These are phyloP conservation scores for Dacryopinax primogenitus DNA, from an alignment of 768 basidiomycete species.

Conservation along the genomic window DNA sequence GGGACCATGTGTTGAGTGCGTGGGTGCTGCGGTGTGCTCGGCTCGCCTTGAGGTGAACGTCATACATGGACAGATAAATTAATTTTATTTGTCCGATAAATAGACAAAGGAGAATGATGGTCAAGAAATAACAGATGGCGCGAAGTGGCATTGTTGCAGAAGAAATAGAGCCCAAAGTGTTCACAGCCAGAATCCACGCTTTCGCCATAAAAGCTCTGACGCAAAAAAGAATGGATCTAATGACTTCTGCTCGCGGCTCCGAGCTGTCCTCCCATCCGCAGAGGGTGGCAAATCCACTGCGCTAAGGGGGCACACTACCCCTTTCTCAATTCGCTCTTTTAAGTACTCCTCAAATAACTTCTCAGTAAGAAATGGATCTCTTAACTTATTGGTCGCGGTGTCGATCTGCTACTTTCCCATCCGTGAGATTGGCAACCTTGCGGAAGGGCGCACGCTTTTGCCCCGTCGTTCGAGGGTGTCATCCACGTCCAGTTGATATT, in stretches of 20 bases:
- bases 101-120: too few relatives aligned
- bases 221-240: conserved; percentile 6
- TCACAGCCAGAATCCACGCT: too few relatives aligned
- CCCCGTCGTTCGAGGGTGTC: not conserved
- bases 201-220: not conserved
- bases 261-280: conserved; percentile 7
- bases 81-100: too few relatives aligned
- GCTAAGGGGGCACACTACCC: not conserved
- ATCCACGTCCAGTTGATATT: not conserved
- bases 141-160: too few relatives aligned
- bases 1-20: too few relatives aligned
- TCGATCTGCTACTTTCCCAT: not conserved
- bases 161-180: too few relatives aligned
- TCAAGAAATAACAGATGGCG: too few relatives aligned
- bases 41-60: too few relatives aligned
- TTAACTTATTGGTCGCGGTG: conserved; percentile 4
- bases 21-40: too few relatives aligned
- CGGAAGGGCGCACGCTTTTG: not conserved
- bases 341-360: not conserved
- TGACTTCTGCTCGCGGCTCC: conserved; percentile 9
- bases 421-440: conserved; percentile 5
- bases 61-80: too few relatives aligned
- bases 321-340: not conserved
- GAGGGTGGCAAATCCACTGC: conserved; percentile 3
- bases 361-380: not conserved